Percentiles rank a stretch among this genome's conserved stretches.
These are phyloP conservation scores for Debaryomyces hansenii DNA, from an alignment of 805 yeast genomes.

Conservation along the genomic window DNA sequence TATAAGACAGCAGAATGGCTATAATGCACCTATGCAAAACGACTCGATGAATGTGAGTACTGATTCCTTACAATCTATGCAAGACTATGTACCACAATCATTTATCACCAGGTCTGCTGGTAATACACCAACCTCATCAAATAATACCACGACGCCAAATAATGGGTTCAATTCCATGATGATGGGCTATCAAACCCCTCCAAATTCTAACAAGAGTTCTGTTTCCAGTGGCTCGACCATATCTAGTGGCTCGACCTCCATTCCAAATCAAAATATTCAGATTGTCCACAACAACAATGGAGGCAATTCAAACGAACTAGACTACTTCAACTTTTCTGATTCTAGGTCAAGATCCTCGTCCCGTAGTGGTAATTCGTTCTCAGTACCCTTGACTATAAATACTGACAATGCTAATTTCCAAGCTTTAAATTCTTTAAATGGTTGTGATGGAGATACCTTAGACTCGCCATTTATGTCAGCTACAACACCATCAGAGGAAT, in stretches of 20 bases:
- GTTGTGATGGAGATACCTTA: constrained; percentile 19
- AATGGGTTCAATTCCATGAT: constrained; percentile 34
- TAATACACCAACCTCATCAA: constrained; percentile 3
- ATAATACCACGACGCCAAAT: constrained; percentile 3
- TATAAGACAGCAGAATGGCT: constrained; percentile 21
- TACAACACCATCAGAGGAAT: constrained; percentile 36
- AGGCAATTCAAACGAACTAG: constrained; percentile 22
- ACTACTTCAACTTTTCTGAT: constrained; percentile 28
- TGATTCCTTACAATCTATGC: constrained; percentile 45
- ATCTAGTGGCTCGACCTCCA: constrained; percentile 3
- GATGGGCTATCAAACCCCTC: constrained; percentile 44
- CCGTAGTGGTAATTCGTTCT: constrained; percentile 24
- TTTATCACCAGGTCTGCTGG: constrained; percentile 33
- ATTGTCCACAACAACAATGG: constrained; percentile 8
- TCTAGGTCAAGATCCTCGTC: constrained; percentile 22
- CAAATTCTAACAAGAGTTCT: constrained; percentile 33
- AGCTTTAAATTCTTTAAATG: constrained; percentile 23
- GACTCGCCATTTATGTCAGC: constrained; percentile 46
- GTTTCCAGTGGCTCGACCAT: constrained; percentile 10
- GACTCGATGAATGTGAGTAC: constrained; percentile 29
- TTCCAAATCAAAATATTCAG: constrained; percentile 10
- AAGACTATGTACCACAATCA: constrained; percentile 44
- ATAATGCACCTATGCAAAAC: constrained; percentile 5
- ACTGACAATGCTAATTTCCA: constrained; percentile 33
- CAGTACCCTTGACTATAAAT: constrained; percentile 38